Percentiles rank a stretch among this genome's conserved stretches.
These are phyloP conservation scores for Torulaspora gathmanii DNA, from an alignment of 805 yeast species.

Conservation along the genomic window DNA sequence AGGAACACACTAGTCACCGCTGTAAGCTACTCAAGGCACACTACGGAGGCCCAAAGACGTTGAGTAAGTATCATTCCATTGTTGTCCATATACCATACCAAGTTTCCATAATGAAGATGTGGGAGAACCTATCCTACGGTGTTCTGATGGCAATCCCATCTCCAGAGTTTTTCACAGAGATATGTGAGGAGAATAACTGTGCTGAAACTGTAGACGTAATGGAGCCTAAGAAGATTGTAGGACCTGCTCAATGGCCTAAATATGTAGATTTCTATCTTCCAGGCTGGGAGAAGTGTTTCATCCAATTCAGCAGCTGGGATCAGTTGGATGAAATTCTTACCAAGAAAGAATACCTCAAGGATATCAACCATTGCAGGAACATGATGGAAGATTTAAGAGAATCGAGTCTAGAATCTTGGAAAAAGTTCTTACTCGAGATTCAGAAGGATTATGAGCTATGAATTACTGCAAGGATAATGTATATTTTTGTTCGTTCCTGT, in stretches of 20 bases:
- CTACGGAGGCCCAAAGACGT: constrained; percentile 16
- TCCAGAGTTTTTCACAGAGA: constrained; percentile 7
- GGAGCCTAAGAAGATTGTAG: constrained; percentile 7
- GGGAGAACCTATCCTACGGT: constrained; percentile 14
- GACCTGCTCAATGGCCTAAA: constrained; percentile 6
- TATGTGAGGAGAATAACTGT: constrained; percentile 7
- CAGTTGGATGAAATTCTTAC: constrained; percentile 6
- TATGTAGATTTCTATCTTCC: constrained; percentile 11
- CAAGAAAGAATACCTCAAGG: constrained; percentile 3
- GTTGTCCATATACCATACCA: constrained; percentile 15
- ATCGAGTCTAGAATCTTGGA: constrained; percentile 3
- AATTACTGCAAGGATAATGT: background rate
- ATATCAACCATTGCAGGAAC: constrained; percentile 9
- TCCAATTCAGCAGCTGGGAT: constrained; percentile 11
- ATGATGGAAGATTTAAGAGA: constrained; percentile 8
- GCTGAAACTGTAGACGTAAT: background rate
- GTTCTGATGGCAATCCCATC: constrained; percentile 10
- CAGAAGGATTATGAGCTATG: background rate
- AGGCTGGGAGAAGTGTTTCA: constrained; percentile 9
- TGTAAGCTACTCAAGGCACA: constrained; percentile 5
- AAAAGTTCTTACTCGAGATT: background rate
- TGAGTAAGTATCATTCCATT: constrained; percentile 8
- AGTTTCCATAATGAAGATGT: constrained; percentile 16
- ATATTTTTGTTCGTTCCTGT: too few relatives aligned
- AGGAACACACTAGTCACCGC: background rate